Evolutionary conservation across 2,329 filamentous ascomycete species (phyloP).

Genomic region (Tolypocladium pustulatum): DNA sequence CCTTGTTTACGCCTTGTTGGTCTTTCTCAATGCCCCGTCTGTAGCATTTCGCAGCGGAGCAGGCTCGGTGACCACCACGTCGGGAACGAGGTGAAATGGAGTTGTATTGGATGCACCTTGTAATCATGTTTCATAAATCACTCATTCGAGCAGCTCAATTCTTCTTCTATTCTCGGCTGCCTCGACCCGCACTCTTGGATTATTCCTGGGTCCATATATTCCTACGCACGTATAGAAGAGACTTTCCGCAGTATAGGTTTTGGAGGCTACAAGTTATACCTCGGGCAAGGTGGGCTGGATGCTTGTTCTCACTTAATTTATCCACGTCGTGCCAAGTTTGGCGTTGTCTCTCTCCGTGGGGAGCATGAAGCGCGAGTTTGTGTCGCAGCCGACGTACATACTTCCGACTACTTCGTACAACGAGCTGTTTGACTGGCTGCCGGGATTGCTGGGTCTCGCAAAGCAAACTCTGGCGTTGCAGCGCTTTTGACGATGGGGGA

Average conservation of each 20-base stretch:
- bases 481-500: not conserved
- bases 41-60: not conserved
- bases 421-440: not conserved
- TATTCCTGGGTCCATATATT: not conserved
- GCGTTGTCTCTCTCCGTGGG: not conserved
- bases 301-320: not conserved
- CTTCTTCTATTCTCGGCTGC: not conserved
- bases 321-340: not conserved
- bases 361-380: not conserved
- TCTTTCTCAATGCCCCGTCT: not conserved
- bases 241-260: not conserved
- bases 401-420: not conserved
- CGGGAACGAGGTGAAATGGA: not conserved
- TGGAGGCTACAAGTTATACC: not conserved
- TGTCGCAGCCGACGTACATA: not conserved
- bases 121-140: not conserved
- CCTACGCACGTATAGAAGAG: not conserved
- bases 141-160: not conserved
- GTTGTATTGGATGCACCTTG: not conserved
- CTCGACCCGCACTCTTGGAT: not conserved
- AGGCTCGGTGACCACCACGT: not conserved
- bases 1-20: not conserved
- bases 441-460: not conserved
- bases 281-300: not conserved
- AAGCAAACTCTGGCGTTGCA: not conserved